Evolutionary conservation across 148 eudicot genomes (phyloP), one percentile per base, ranked within the genome.

Genomic region (Dianthus caryophyllus): DNA sequence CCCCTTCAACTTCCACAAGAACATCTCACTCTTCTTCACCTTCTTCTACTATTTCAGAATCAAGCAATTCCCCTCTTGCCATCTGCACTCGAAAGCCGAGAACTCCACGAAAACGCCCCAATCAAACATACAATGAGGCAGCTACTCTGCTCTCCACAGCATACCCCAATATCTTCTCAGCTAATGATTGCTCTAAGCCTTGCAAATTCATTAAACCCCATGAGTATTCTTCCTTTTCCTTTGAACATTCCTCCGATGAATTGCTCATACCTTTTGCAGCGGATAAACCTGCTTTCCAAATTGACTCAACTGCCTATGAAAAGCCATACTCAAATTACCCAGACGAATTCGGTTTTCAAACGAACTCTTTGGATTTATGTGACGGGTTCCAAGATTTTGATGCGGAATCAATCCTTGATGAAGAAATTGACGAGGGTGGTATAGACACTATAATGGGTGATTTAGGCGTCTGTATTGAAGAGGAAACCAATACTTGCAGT

Each of bases 41-140:
- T 6, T 87, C 97, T 39, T 90, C 96, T 2, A 88, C 97, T 50
- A 80, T 90, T 59, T 90, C 97, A 2, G 97, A 90, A 72, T 87
- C 97, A n/a, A 90, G 90, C 84, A 87, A 90, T 63, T 90, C 87
- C 9, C 88, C 88, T 0, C 69, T 77, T 16, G 72, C 88, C 43
- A 79, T 88, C 76, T 84, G 87, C 41, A 88, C 95, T 12, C 74
- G 96, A 75, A 94, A 90, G 50, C 85, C 97, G 2, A 77, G 99
- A 21, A 94, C 97, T 26, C 92, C 93, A 5, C 85, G 99, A 48
- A 94, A 94, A 70, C 80, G 99, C 50, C 99, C 96, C 8, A 94
- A 94, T 67, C 97, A 94, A 68, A 90, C 87, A 1, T 94, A 90
- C 83, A 90, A 88, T 46, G 99, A 94, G 67, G 99, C 99, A 0